Percentiles rank a stretch among this genome's conserved stretches.
phyloP scores from a whole-genome alignment of 2,329 filamentous ascomycete genomes.

The Penicillium sp. region DNA sequence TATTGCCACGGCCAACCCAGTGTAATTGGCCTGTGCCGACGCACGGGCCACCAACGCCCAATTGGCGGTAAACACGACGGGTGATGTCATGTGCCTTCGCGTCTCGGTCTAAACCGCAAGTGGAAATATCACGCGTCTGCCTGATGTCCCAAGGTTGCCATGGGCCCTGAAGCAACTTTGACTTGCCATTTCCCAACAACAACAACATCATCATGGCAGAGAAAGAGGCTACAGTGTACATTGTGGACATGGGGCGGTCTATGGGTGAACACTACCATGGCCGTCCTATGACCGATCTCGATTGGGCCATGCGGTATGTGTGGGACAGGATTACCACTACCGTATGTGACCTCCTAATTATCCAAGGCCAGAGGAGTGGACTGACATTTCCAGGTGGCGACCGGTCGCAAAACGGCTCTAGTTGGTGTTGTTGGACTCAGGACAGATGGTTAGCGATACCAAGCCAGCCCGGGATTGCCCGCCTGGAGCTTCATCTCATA shows the following conservation, averaged over 20 bases:
- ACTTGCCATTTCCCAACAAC: slow-evolving; percentile 3
- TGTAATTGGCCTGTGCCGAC: neutral
- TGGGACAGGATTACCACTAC: slow-evolving; percentile 88
- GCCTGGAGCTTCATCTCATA: slow-evolving; percentile 8
- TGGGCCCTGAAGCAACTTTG: slow-evolving; percentile 8
- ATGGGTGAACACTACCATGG: slow-evolving; percentile 72
- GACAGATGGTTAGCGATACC: slow-evolving; percentile 58
- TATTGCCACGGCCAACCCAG: slow-evolving; percentile 11
- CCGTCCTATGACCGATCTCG: slow-evolving; percentile 72
- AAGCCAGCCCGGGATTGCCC: neutral
- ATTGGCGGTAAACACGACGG: slow-evolving; percentile 5
- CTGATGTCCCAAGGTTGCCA: slow-evolving; percentile 33
- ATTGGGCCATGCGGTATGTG: slow-evolving; percentile 85
- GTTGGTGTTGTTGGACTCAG: slow-evolving; percentile 79
- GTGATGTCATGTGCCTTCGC: slow-evolving; percentile 43
- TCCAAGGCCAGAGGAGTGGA: neutral
- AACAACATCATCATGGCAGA: slow-evolving; percentile 64
- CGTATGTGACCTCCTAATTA: slow-evolving; percentile 45
- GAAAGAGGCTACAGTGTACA: slow-evolving; percentile 90
- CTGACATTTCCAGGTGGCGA: slow-evolving; percentile 47
- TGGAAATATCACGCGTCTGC: slow-evolving; percentile 45
- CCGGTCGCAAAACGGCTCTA: slow-evolving; percentile 68
- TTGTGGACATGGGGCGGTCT: slow-evolving; percentile 81
- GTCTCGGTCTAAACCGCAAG: slow-evolving; percentile 32
- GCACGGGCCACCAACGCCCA: slow-evolving; percentile 9